Percentiles rank a stretch among this genome's conserved stretches.
Conservation (phyloP, 148 eudicot genomes). For the Vaccinium darrowii region DNA sequence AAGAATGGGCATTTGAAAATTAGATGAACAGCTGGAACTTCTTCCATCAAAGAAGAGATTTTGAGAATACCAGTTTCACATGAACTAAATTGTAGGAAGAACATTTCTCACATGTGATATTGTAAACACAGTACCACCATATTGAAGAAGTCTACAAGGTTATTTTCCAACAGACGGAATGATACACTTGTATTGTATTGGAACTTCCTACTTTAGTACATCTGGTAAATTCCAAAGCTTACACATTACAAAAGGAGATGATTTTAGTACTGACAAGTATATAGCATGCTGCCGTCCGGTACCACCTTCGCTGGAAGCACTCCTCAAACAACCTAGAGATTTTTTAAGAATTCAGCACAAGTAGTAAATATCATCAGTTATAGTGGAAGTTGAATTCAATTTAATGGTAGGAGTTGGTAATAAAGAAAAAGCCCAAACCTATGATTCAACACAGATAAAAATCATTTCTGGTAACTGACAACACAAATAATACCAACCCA, state of each 20-base stretch:
- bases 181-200: background rate
- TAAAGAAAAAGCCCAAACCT: background rate
- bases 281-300: slow-evolving; percentile 95
- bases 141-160: background rate
- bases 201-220: background rate
- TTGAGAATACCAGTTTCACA: background rate
- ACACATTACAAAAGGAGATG: slow-evolving; percentile 14
- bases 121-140: background rate
- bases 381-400: background rate
- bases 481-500: too few species aligned
- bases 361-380: background rate
- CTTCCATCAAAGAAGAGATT: slow-evolving; percentile 1
- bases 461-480: background rate
- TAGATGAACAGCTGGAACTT: slow-evolving; percentile 4
- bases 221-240: background rate
- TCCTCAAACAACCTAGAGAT: slow-evolving; percentile 90
- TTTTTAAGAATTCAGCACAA: background rate
- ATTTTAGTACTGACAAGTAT: slow-evolving; percentile 65
- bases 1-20: background rate
- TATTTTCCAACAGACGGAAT: background rate
- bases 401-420: background rate
- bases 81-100: background rate
- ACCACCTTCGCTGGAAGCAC: slow-evolving; percentile 95
- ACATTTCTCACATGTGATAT: background rate
- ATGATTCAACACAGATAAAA: background rate